phyloP scores from a whole-genome alignment of 2,329 filamentous ascomycete species.

The Xylariaceae sp. region DNA sequence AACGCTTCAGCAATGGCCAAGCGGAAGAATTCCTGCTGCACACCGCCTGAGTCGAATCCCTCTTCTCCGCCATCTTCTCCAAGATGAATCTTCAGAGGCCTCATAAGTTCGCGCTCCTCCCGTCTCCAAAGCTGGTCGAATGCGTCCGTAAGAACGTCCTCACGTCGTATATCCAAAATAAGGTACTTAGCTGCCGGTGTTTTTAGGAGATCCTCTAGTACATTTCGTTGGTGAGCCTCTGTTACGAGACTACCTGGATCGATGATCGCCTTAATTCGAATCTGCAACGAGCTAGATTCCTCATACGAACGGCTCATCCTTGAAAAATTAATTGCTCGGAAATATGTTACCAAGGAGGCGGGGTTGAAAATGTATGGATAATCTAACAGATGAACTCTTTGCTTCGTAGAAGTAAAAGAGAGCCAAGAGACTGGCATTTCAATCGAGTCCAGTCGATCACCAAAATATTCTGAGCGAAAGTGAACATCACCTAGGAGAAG shows the following conservation, averaged over 20 bases:
- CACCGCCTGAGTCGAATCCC: slow-evolving; percentile 90
- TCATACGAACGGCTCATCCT: slow-evolving; percentile 84
- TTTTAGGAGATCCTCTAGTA: slow-evolving; percentile 67
- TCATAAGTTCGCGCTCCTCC: slow-evolving; percentile 79
- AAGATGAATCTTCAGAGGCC: slow-evolving; percentile 86
- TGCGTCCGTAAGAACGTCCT: slow-evolving; percentile 72
- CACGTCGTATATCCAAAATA: slow-evolving; percentile 70
- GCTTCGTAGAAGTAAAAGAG: slow-evolving; percentile 63
- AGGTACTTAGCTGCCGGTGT: slow-evolving; percentile 74
- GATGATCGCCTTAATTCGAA: slow-evolving; percentile 62
- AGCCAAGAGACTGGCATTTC: slow-evolving; percentile 77
- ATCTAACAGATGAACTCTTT: slow-evolving; percentile 75
- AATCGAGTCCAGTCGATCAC: slow-evolving; percentile 75
- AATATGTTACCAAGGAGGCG: slow-evolving; percentile 77
- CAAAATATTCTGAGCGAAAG: slow-evolving; percentile 77
- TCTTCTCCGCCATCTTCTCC: slow-evolving; percentile 84
- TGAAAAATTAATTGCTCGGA: slow-evolving; percentile 86
- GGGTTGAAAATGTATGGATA: slow-evolving; percentile 81
- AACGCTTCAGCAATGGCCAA: slow-evolving; percentile 81
- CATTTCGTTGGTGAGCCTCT: slow-evolving; percentile 63
- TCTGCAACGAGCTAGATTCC: slow-evolving; percentile 64
- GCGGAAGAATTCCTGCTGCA: slow-evolving; percentile 96
- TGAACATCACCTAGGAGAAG: slow-evolving; percentile 70
- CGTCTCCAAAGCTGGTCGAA: slow-evolving; percentile 91
- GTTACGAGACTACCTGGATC: slow-evolving; percentile 60